Base-by-base conservation (phyloP, 1,284 basidiomycete species). In the Trichosporon sp. region DNA sequence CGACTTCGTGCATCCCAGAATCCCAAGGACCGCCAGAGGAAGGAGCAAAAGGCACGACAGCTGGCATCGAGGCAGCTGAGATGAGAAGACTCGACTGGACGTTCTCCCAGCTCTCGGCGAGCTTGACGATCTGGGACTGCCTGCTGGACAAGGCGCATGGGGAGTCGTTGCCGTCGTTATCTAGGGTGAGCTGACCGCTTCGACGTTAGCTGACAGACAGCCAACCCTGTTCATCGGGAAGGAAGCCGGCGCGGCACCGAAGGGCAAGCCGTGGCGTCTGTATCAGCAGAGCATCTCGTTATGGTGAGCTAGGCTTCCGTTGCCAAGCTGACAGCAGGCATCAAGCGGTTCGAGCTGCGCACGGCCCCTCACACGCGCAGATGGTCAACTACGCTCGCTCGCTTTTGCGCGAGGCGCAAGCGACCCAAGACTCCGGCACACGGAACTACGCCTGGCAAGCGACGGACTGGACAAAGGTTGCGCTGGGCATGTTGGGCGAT, bases 61-160 rank as follows among this genome's bases (percentile, higher is more conserved):
- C 59, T 2, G 59, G 32, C 2, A 63, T 63, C 32, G 59, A 63
- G 59, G 59, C 59, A 8, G 59, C 59, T 3, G 79, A 80, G 66
- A 70, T 76, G 38, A 65, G 76, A 35, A 73, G 76, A 19, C 77
- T 78, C 73, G 74, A 72, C 56, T 80, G 78, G 77, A 73, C 74
- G 1, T 75, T 76, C 6, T 75, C 68, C 2, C 71, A 73, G 38
- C 65, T 79, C 19, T 72, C 76, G n/a, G 76, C 77, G 2, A 73
- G 69, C 48, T 71, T 70, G 11, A 73, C 70, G 12, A 65, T 76
- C 16, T 80, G 77, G 75, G 31, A 63, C 32, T 63, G 59, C 10
- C 59, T 63, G 3, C 59, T 63, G 59, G 69, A 6, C 71, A 66
- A 12, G 16, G 56, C 8, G 65, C 59, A 35, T 11, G 31, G 59